Base-by-base conservation (phyloP, 352 stramenopile species). In the Pythium dissotocum region DNA sequence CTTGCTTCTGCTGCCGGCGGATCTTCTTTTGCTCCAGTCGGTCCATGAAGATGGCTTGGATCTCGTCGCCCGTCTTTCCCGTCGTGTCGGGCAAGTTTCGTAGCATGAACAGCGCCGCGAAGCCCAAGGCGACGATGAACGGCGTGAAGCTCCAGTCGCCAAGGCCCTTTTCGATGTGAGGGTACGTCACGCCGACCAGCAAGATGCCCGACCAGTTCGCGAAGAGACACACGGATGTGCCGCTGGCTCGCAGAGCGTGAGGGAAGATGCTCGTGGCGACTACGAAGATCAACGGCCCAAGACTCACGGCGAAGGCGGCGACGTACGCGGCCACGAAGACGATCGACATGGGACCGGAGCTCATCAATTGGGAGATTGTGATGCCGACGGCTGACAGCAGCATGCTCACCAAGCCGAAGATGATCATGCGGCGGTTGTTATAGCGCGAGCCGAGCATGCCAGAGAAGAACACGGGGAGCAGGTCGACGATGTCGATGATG, bases 171-270 rank as follows among this genome's bases (percentile, higher is more conserved):
- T 67, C 73, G 32, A 87, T 74, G 73, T 85, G 85, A 24, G 82
- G 85, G 65, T 86, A 93, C 42, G 58, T 70, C n/a, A 91, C 66
- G 16, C 82, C 82, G 10, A 89, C 72, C 18, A 77, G n/a, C 16
- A 91, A 65, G 54, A 83, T 89, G 66, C 61, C 80, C 10, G 73
- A 42, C 77, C 77, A 91, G 61, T 83, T 90, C 53, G 73, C 73
- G 32, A 82, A 77, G 21, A 88, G 78, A 46, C 74, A 80, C 40
- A 89, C 56, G 3, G 77, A 79, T 32, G 73, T 72, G n/a, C 77
- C 81, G 3, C 46, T 80, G 28, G 78, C 78, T 1, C 81, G 79
- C 32, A 88, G 66, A 3, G 69, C 68, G 44, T 90, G 64, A 2
- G 83, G 79, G 63, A 91, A 91, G 30, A 91, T 65, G 32, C 76